phyloP scores from a whole-genome alignment of 225 moss, liverwort and hornwort genomes.

The Lunularia cruciata region DNA sequence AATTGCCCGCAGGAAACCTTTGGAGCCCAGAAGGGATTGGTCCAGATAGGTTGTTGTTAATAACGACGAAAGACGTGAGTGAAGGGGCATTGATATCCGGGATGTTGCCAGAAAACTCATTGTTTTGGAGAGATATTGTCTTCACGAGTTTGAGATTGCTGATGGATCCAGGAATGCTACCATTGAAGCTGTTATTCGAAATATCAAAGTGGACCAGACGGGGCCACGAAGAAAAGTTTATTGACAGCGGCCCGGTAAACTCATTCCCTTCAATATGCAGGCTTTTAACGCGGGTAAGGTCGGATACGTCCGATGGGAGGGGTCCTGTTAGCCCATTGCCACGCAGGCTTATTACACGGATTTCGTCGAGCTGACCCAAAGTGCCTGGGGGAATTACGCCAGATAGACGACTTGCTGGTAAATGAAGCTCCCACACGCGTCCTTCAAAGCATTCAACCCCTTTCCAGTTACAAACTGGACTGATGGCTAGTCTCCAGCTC shows the following conservation, averaged over 20 bases:
- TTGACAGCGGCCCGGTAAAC: constrained; percentile 59
- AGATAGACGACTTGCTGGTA: constrained; percentile 22
- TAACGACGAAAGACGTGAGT: constrained; percentile 49
- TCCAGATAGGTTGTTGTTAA: constrained; percentile 72
- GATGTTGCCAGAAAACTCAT: constrained; percentile 47
- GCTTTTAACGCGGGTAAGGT: constrained; percentile 53
- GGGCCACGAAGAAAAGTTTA: constrained; percentile 69
- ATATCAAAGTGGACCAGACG: constrained; percentile 71
- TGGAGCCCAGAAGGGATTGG: constrained; percentile 52
- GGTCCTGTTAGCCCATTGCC: constrained; percentile 59
- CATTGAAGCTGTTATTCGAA: constrained; percentile 48
- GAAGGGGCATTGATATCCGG: constrained; percentile 45
- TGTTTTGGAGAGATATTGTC: constrained; percentile 27
- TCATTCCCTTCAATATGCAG: constrained; percentile 60
- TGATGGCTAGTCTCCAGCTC: constrained; percentile 20
- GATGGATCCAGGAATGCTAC: constrained; percentile 33
- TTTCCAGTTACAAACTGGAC: constrained; percentile 23
- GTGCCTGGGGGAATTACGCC: constrained; percentile 30
- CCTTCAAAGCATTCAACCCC: constrained; percentile 33
- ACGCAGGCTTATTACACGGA: constrained; percentile 74
- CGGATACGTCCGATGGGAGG: constrained; percentile 60
- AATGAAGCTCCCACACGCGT: constrained; percentile 41
- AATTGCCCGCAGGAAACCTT: constrained; percentile 48
- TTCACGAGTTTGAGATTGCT: constrained; percentile 18
- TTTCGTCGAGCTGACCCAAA: constrained; percentile 67